phyloP scores from a whole-genome alignment of 208 protist genomes.

The Leishmania mexicana region DNA sequence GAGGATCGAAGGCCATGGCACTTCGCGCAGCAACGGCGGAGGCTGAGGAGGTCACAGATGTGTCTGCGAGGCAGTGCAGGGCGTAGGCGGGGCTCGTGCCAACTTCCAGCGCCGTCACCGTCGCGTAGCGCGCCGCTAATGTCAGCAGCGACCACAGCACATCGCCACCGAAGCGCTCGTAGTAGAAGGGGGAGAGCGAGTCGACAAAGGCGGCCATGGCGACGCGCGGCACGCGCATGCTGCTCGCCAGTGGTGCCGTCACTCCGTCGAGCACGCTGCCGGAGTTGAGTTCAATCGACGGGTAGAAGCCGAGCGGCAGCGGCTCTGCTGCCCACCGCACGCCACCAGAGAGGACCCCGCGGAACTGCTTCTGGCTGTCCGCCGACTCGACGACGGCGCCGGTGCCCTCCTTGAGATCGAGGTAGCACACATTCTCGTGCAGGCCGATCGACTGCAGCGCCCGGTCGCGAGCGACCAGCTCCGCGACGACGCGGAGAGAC shows the following conservation, averaged over 20 bases:
- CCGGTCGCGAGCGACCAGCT: conserved; percentile 38
- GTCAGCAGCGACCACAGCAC: conserved; percentile 31
- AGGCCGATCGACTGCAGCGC: conserved; percentile 36
- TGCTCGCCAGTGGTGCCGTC: conserved; percentile 16
- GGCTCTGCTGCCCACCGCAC: conserved; percentile 36
- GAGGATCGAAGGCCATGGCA: conserved; percentile 25
- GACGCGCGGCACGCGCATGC: conserved; percentile 20
- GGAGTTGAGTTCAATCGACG: conserved; percentile 34
- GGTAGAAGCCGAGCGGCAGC: conserved; percentile 36
- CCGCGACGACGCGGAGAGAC: conserved; percentile 31
- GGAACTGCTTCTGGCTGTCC: conserved; percentile 20
- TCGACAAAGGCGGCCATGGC: conserved; percentile 28
- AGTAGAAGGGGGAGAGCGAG: conserved; percentile 24
- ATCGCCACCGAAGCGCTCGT: conserved; percentile 30
- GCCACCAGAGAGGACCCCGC: conserved; percentile 13
- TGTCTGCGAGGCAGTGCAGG: conserved; percentile 7
- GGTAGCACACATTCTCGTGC: conserved; percentile 33
- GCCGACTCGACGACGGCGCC: conserved; percentile 27
- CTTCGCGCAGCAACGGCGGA: background rate
- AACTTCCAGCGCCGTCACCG: conserved; percentile 31
- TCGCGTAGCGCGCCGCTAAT: conserved; percentile 19
- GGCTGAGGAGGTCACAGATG: background rate
- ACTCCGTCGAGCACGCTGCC: conserved; percentile 18
- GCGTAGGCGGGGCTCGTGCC: conserved; percentile 35
- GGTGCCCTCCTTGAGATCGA: conserved; percentile 40